Conservation (phyloP, 2,329 filamentous ascomycete genomes). For the Decorospora gaudefroyi region DNA sequence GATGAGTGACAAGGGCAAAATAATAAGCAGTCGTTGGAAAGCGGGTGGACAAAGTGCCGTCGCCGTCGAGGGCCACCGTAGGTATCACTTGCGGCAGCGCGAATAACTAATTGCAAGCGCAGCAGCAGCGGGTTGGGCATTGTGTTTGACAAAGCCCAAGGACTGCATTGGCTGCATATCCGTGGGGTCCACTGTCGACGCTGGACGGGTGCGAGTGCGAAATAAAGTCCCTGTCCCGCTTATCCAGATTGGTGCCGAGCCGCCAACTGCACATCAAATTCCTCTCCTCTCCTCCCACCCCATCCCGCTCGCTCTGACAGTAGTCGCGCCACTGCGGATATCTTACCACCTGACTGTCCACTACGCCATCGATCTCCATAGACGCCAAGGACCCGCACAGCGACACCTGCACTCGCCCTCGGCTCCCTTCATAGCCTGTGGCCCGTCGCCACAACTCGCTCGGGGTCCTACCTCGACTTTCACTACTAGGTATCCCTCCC, state of each 20-base stretch:
- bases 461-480: conserved; percentile 40
- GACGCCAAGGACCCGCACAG: conserved; percentile 9
- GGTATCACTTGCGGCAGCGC: conserved; percentile 1
- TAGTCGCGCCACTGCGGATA: conserved; percentile 18
- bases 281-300: conserved; percentile 20
- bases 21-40: no score
- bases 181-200: no score
- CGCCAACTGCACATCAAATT: conserved; percentile 30
- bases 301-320: conserved; percentile 16
- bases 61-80: background rate
- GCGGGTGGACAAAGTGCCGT: background rate
- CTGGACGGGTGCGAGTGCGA: no score
- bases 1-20: conserved; percentile 3
- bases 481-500: conserved; percentile 41
- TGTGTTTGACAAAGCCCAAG: conserved; percentile 19
- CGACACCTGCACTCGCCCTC: conserved; percentile 13
- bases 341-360: conserved; percentile 15
- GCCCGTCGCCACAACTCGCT: conserved; percentile 41
- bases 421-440: conserved; percentile 28
- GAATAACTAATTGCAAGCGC: background rate
- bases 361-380: conserved; percentile 16
- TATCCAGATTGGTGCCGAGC: conserved; percentile 15
- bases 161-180: conserved; percentile 22
- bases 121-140: background rate
- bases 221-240: conserved; percentile 7